Percentiles rank a stretch among this genome's conserved stretches.
These are phyloP conservation scores for Saposhnikovia divaricata DNA, from an alignment of 129 eudicot genomes.

Conservation along the genomic window DNA sequence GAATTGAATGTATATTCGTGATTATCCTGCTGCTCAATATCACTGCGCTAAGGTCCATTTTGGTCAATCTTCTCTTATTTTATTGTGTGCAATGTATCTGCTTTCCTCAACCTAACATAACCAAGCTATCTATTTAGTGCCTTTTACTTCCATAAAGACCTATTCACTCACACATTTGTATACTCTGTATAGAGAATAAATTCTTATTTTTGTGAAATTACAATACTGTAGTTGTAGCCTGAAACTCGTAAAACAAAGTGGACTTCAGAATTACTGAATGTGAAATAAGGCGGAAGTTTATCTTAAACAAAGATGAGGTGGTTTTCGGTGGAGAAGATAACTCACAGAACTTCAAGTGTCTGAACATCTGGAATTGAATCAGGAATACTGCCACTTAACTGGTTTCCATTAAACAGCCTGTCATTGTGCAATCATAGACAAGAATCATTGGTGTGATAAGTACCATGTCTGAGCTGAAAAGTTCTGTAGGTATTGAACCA, in stretches of 20 bases:
- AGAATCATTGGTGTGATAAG: slow-evolving; percentile 20
- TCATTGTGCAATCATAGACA: not conserved
- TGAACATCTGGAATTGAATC: slow-evolving; percentile 54
- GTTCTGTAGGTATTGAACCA: no score
- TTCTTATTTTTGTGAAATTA: no score
- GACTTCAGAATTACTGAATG: no score
- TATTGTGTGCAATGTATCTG: not conserved
- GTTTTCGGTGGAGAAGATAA: slow-evolving; percentile 12
- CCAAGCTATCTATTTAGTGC: not conserved
- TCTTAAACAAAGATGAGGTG: not conserved
- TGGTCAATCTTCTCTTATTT: not conserved
- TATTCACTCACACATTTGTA: no score
- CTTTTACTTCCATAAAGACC: not conserved
- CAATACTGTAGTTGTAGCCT: not conserved
- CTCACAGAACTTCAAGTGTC: slow-evolving; percentile 98
- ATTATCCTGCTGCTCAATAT: slow-evolving; percentile 79
- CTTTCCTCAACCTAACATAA: not conserved
- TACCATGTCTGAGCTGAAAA: no score
- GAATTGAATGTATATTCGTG: slow-evolving; percentile 71
- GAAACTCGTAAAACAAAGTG: not conserved
- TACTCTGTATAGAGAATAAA: no score
- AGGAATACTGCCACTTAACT: slow-evolving; percentile 64
- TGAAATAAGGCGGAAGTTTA: not conserved
- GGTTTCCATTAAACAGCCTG: slow-evolving; percentile 88
- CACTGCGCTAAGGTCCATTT: slow-evolving; percentile 44